Evolutionary conservation across 2,329 filamentous ascomycete genomes (phyloP), one percentile per base, ranked within the genome.

Genomic region (Coleophoma cylindrospora): DNA sequence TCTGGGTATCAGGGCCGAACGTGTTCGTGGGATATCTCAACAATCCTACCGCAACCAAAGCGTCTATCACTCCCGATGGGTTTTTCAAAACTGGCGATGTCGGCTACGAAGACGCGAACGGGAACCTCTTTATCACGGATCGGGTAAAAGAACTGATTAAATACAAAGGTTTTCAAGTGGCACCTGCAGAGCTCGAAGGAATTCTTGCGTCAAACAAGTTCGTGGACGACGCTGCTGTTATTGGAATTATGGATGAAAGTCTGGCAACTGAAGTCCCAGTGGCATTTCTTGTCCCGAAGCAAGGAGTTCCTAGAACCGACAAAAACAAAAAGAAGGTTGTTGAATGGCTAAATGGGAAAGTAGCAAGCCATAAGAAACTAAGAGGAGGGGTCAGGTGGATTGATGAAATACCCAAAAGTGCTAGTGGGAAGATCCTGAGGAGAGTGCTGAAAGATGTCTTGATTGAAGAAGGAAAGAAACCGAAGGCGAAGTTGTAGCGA

Each of bases 101-200:
- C 38, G 87, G 88, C 8, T 84, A 87, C 56, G 79, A 87, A 58
- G 87, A 94, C 63, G 71, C 77, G 45, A 75, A 86, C 49, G 86
- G 86, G 40, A 87, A 94, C 61, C 87, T 92, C 61, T 95, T 84
- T 72, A 91, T 95, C 64, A 94, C 90, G 1, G 91, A 95, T 63
- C 84, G 90, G 12, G 74, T 89, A 41, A 89, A 87, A 71, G 78
- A 81, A 64, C 57, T 81, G 53, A 81, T 81, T 61, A 75, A 75
- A 59, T 75, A 75, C 55, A 75, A 87, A 67, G 83, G 36, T 12
- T 86, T 84, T 68, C 83, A 86, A 62, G 83, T 86, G 2, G 74
- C 83, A 0, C 83, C 83, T 0, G 83, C 84, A 2, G 83, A 87
- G 63, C 70, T 87, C 13, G 84, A 77, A 54, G 73, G 72, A 34